Base-by-base conservation (phyloP, 495 filamentous ascomycete species). In the Penicillium paxilli region DNA sequence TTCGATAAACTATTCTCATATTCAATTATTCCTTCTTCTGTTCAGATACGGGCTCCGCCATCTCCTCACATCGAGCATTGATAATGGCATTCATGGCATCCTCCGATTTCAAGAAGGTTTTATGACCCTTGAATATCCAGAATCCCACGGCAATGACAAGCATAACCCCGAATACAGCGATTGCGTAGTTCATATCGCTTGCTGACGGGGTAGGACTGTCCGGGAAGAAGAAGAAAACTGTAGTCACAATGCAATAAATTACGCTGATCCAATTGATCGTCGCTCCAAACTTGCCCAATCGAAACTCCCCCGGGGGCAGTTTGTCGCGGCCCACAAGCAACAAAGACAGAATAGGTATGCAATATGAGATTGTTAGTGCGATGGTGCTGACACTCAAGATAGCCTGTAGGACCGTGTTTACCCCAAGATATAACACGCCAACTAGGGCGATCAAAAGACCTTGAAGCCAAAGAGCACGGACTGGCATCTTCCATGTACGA, bases 151-250 rank as follows among this genome's bases (percentile, higher is more conserved):
- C 59, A 55, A 76, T 71, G 5, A 75, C 65, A 32, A 78, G 58
- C 73, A 78, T 78, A 11, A 76, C 74, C 0, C 74, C 74, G 51
- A 76, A 78, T 5, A 78, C 75, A 1, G 67, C 75, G 57, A 78
- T 75, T 5, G 75, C 75, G 25, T 73, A 78, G 38, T 78, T 78
- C 75, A 76, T 78, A 20, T 76, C 72, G 14, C 64, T 55, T 0
- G 69, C 59, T 1, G 69, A 57, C 2, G 75, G 75, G 16, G 68
- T 67, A 12, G 73, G 69, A 6, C 44, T 57, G 2, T 65, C 55
- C 0, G 75, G 75, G 49, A 78, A 76, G 52, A 78, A 68, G 60
- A 78, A 78, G 41, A 76, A 78, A 0, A 78, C 61, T 0, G 73
- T 75, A 1, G 73, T 76, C 9, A 78, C 56, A 40, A 35, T 51